Percentiles rank a stretch among this genome's conserved stretches.
These are phyloP conservation scores for Paraphaeosphaeria minitans DNA, from an alignment of 2,329 filamentous ascomycete genomes.

Conservation along the genomic window DNA sequence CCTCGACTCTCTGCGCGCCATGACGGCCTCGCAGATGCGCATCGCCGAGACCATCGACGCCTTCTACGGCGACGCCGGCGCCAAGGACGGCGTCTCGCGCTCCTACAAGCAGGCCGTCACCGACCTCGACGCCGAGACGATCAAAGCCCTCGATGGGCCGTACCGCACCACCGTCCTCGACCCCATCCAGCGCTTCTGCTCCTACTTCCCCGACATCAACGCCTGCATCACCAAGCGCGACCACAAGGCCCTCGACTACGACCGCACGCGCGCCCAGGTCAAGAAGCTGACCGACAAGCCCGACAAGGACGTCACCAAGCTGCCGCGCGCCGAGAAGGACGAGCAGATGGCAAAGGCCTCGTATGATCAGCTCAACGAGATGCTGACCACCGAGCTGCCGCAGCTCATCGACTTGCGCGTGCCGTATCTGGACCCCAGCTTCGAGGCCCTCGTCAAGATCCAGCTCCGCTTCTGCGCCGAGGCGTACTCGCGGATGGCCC, in stretches of 20 bases:
- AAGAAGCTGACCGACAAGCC: slow-evolving; percentile 98
- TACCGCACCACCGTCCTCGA: slow-evolving; percentile 94
- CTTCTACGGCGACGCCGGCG: slow-evolving; percentile 95
- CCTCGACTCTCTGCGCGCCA: slow-evolving; percentile 92
- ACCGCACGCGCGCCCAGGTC: slow-evolving; percentile 91
- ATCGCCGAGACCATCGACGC: slow-evolving; percentile 99
- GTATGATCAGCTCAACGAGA: slow-evolving; percentile 97
- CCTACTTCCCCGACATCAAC: slow-evolving; percentile 98
- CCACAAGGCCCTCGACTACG: slow-evolving; percentile 98
- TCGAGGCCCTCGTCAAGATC: slow-evolving; percentile 98
- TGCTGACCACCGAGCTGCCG: slow-evolving; percentile 88
- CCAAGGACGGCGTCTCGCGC: slow-evolving; percentile 90
- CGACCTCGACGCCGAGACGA: slow-evolving; percentile 95
- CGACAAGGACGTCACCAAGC: slow-evolving; percentile 96
- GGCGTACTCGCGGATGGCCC: slow-evolving; percentile 96
- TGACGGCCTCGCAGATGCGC: slow-evolving; percentile 99
- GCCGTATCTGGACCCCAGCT: slow-evolving; percentile 94
- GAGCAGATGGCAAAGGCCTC: slow-evolving; percentile 89
- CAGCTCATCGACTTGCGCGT: slow-evolving; percentile 96
- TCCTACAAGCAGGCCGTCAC: slow-evolving; percentile 99
- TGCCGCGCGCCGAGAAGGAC: slow-evolving; percentile 95
- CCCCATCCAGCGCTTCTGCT: slow-evolving; percentile 93
- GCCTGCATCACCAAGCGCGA: slow-evolving; percentile 99
- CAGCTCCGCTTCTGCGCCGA: slow-evolving; percentile 97
- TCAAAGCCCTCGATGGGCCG: slow-evolving; percentile 95